Conservation (phyloP, 331 rosid genomes). For the Cydonia oblonga region DNA sequence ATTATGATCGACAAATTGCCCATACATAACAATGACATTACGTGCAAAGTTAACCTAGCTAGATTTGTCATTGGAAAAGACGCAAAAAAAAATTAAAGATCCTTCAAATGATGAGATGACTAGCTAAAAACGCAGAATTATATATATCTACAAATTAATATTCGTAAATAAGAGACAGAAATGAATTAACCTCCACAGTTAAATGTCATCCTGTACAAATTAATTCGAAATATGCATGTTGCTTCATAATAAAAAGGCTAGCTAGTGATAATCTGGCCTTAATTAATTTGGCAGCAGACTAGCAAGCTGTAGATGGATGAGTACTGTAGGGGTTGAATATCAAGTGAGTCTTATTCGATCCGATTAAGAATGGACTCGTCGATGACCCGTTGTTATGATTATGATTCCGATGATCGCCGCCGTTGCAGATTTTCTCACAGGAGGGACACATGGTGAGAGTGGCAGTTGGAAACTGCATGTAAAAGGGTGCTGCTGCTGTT, state of each 20-base stretch:
- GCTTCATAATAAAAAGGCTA: too few species aligned
- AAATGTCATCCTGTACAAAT: not conserved
- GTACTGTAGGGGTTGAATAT: slow-evolving; percentile 29
- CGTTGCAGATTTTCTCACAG: slow-evolving; percentile 39
- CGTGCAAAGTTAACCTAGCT: not conserved
- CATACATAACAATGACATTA: not conserved
- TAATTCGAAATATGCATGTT: not conserved
- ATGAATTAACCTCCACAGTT: not conserved
- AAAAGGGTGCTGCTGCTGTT: slow-evolving; percentile 19
- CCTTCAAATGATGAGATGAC: not conserved
- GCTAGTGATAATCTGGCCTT: not conserved
- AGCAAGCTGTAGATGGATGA: slow-evolving; percentile 64
- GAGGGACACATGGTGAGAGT: slow-evolving; percentile 68
- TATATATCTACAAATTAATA: not conserved
- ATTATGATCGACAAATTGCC: not conserved
- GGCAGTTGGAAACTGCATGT: slow-evolving; percentile 54
- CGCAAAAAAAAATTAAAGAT: not conserved
- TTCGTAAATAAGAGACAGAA: not conserved
- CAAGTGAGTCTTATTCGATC: slow-evolving; percentile 29
- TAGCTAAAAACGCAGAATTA: not conserved
- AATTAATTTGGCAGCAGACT: not conserved
- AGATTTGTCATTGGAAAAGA: not conserved
- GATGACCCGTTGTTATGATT: slow-evolving; percentile 17
- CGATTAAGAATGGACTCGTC: slow-evolving; percentile 16
- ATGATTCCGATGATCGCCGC: not conserved